phyloP scores from a whole-genome alignment of 2,329 filamentous ascomycete species.

The Alternaria angustiovoidea region DNA sequence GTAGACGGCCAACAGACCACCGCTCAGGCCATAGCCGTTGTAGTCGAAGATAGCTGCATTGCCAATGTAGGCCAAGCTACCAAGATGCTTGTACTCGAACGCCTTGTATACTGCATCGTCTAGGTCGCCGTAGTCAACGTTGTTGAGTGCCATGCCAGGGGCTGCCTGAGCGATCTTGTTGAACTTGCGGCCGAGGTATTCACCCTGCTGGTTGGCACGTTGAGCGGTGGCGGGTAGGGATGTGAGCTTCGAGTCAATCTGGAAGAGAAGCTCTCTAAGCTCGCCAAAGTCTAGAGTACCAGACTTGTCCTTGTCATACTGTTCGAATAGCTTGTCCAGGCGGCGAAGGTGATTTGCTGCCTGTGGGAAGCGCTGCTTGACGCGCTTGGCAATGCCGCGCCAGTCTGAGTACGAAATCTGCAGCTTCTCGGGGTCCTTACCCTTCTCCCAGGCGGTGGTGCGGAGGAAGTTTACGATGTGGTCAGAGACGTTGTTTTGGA shows the following conservation, averaged over 20 bases:
- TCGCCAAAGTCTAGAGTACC: conserved; percentile 95
- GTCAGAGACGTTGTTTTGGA: conserved; percentile 96
- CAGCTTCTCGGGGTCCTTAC: conserved; percentile 87
- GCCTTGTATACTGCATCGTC: conserved; percentile 93
- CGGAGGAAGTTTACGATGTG: conserved; percentile 91
- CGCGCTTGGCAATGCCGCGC: conserved; percentile 81
- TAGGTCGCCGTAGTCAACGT: conserved; percentile 85
- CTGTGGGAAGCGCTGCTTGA: conserved; percentile 91
- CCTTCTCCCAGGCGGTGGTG: conserved; percentile 88
- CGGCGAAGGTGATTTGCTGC: conserved; percentile 85
- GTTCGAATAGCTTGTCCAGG: conserved; percentile 86
- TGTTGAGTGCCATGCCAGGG: conserved; percentile 78
- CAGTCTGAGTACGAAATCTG: conserved; percentile 88
- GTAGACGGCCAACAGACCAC: conserved; percentile 92
- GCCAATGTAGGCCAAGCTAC: conserved; percentile 91
- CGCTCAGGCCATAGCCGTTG: conserved; percentile 77
- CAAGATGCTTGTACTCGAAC: conserved; percentile 92
- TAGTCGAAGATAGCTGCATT: conserved; percentile 97
- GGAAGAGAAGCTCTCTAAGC: conserved; percentile 82
- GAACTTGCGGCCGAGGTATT: conserved; percentile 92
- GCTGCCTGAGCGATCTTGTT: conserved; percentile 85
- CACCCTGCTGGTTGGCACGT: conserved; percentile 92
- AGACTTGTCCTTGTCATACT: conserved; percentile 92
- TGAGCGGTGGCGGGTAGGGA: conserved; percentile 95
- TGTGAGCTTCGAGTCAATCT: conserved; percentile 95